Evolutionary conservation across 176 grass and related monocot species (phyloP).

Genomic region (Tillandsia fasciculata): DNA sequence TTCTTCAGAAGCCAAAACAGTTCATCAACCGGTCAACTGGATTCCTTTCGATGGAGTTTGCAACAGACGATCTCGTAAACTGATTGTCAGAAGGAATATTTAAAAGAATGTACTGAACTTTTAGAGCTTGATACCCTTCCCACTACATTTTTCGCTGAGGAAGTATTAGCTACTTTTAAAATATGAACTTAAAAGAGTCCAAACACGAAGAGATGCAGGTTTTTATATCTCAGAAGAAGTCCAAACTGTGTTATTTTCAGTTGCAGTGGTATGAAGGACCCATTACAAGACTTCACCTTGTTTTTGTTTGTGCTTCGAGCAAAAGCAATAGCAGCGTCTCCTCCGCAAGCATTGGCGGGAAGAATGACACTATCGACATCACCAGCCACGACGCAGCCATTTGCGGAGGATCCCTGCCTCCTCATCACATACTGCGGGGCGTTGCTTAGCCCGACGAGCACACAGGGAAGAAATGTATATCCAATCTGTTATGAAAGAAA

Average conservation of each 20-base stretch:
- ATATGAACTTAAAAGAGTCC: too few species aligned
- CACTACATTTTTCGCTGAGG: background rate
- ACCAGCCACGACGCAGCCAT: conserved; percentile 43
- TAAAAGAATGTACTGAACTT: background rate
- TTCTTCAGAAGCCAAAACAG: too few species aligned
- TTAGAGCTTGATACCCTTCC: too few species aligned
- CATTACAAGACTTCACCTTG: conserved; percentile 31
- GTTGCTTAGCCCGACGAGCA: conserved; percentile 70
- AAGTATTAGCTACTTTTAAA: background rate
- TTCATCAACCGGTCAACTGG: too few species aligned
- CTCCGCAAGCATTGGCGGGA: conserved; percentile 70
- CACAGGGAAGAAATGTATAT: conserved; percentile 87
- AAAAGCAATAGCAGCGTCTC: conserved; percentile 78
- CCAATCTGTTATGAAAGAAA: conserved; percentile 50
- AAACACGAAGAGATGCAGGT: too few species aligned
- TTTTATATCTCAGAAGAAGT: too few species aligned
- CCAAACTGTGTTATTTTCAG: too few species aligned
- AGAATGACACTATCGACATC: conserved; percentile 86
- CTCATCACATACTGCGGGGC: conserved; percentile 72
- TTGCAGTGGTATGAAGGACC: too few species aligned
- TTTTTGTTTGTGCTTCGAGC: conserved; percentile 40
- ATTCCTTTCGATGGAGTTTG: too few species aligned
- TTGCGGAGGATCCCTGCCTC: conserved; percentile 17
- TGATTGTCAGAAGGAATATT: background rate
- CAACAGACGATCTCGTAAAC: too few species aligned